These are phyloP conservation scores for Coleophoma cylindrospora DNA, from an alignment of 2,329 filamentous ascomycete genomes.

Conservation along the genomic window DNA sequence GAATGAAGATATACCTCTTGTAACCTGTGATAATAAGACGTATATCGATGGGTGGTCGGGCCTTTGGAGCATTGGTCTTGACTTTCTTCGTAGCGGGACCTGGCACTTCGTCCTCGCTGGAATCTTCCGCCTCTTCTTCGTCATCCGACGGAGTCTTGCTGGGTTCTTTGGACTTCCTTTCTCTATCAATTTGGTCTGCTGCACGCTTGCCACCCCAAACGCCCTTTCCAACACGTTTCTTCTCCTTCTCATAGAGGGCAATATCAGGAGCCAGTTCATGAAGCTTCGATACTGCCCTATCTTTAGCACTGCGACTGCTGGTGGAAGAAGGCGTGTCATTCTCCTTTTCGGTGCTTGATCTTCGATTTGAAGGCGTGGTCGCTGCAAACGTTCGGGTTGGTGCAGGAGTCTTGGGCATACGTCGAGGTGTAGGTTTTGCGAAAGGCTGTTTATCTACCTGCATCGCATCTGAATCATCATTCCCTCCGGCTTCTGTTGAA, in stretches of 20 bases:
- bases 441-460: slow-evolving; percentile 22
- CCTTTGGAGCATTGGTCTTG: slow-evolving; percentile 45
- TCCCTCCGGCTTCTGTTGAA: slow-evolving; percentile 18
- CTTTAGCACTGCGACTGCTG: slow-evolving; percentile 82
- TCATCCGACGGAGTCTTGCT: slow-evolving; percentile 41
- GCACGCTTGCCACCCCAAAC: slow-evolving; percentile 61
- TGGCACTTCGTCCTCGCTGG: too few species aligned
- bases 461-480: slow-evolving; percentile 7
- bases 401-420: slow-evolving; percentile 3
- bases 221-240: slow-evolving; percentile 60
- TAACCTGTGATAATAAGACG: slow-evolving; percentile 81
- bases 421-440: slow-evolving; percentile 2
- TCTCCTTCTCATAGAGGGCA: slow-evolving; percentile 87
- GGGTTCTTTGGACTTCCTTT: slow-evolving; percentile 26
- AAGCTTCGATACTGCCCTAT: slow-evolving; percentile 71
- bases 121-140: slow-evolving; percentile 14
- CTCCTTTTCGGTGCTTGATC: slow-evolving; percentile 48
- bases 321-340: slow-evolving; percentile 77
- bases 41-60: slow-evolving; percentile 61
- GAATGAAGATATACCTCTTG: slow-evolving; percentile 36
- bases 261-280: slow-evolving; percentile 80
- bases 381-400: slow-evolving; percentile 24
- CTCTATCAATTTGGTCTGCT: slow-evolving; percentile 51
- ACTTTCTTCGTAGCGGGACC: slow-evolving; percentile 43
- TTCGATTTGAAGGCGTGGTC: slow-evolving; percentile 48